Evolutionary conservation across 202 grass and related monocot genomes (phyloP), one percentile per base, ranked within the genome.

Genomic region (Hordeum pubiflorum): DNA sequence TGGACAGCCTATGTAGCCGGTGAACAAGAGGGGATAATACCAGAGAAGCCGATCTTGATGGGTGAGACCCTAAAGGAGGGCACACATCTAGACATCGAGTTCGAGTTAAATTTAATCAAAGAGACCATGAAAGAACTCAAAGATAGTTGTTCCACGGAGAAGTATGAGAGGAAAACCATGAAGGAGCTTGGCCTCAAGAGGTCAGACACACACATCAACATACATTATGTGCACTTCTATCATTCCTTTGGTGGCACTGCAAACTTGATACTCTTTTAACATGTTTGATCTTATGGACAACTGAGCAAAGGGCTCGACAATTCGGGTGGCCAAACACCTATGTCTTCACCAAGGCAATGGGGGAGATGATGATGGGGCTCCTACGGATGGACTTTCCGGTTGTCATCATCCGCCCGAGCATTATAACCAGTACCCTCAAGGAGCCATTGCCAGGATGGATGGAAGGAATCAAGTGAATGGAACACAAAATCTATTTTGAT

Each of bases 241-340:
- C n/a, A n/a, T n/a, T n/a, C n/a, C n/a, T n/a, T 17, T 50, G 46
- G 44, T 29, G 27, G 17, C 5, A 50, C 15, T n/a, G 5, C 1
- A n/a, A 52, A n/a, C 2, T 15, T 54, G 17, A 54, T 7, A 54
- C 18, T 41, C 39, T 41, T 2, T 41, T 17, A 48, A 48, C 14
- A 7, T 50, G 14, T 50, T 1, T 37, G 27, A 29, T 36, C 7
- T 3, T 6, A 37, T 37, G 36, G 33, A 6, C 33, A 36, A 36
- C 3, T 36, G 33, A 48, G 15, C 89, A 85, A 90, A 92, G 33
- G 90, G 92, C 93, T 15, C 88, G 82, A 9, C 43, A 86, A 55
- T 93, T 81, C 14, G 93, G 93, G 0, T 97, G 93, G 93, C 89
- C 93, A 48, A 97, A 97, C 55, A 93, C 93, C 1, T 97, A 97